Evolutionary conservation across 2,329 filamentous ascomycete species (phyloP), one percentile per base, ranked within the genome.

Genomic region (Penicillium sclerotiorum): DNA sequence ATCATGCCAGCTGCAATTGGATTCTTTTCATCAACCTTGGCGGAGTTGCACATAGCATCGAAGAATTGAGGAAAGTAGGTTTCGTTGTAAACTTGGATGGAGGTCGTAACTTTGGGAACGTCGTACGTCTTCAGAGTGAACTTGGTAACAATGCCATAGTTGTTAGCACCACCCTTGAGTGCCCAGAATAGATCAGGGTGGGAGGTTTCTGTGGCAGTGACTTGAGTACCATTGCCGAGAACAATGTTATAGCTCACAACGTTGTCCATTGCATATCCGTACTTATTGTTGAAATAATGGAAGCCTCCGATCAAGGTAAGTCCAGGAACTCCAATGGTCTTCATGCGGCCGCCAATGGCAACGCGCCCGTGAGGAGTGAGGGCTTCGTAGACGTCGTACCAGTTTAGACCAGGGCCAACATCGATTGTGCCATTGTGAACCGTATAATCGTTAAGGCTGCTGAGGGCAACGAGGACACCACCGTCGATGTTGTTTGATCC

Each of bases 121-220:
- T 37, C 32, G 21, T 55, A 57, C 3, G 63, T 66, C 45, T 52
- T 57, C n/a, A 66, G 45, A 1, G 48, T 49, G 21, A 72, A 71
- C 13, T 62, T 55, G 0, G 67, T 71, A 8, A 72, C 65, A 13
- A 72, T 59, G 2, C 66, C 68, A 38, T 65, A 71, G 32, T 62
- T 66, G 39, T 67, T 69, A 8, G 57, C 68, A 4, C 65, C 68
- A 2, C 69, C 68, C 36, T 70, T 69, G 8, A 72, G 49, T 0
- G 69, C 65, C 66, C 67, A 70, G 59, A 69, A 71, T 7, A 72
- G 57, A 46, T 71, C 68, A 0, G 47, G 27, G 42, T 69, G 47
- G 8, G 58, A 36, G 1, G 42, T 53, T 4, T 52, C 42, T 4
- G 46, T 64, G 3, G 60, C 68, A 3, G 46, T 59, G 15, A 70